These are phyloP conservation scores for Atalantia buxifolia DNA, from an alignment of 345 rosid genomes.

Conservation along the genomic window DNA sequence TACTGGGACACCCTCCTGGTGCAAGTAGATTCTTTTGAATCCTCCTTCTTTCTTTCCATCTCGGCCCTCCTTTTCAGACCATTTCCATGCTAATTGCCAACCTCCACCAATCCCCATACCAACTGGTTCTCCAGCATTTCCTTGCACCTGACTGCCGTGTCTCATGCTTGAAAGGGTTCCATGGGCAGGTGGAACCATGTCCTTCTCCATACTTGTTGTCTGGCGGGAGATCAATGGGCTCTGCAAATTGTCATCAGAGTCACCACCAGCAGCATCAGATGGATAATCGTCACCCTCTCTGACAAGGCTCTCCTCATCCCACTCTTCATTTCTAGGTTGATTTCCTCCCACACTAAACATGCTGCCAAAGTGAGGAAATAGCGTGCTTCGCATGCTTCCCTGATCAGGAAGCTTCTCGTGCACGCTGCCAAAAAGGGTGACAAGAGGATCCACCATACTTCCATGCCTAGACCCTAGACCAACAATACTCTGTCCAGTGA, in stretches of 20 bases:
- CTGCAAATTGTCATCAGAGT: conserved; percentile 73
- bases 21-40: conserved; percentile 82
- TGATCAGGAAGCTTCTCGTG: conserved; percentile 79
- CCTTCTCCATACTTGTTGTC: conserved; percentile 73
- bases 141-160: conserved; percentile 59
- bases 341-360: conserved; percentile 94
- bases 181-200: conserved; percentile 41
- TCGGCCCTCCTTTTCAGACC: conserved; percentile 69
- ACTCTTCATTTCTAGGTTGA: conserved; percentile 64
- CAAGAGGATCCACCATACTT: conserved; percentile 88
- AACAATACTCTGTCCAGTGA: conserved; percentile 59
- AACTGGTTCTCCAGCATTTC: conserved; percentile 47
- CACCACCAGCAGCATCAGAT: conserved; percentile 61
- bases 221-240: conserved; percentile 94
- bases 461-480: conserved; percentile 70
- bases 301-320: conserved; percentile 77
- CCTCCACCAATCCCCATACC: conserved; percentile 88
- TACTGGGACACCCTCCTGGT: conserved; percentile 59
- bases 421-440: conserved; percentile 78
- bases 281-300: conserved; percentile 71
- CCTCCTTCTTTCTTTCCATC: conserved; percentile 81
- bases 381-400: conserved; percentile 88
- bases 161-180: conserved; percentile 55
- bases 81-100: conserved; percentile 99
- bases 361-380: conserved; percentile 94